Conservation (phyloP, 2,329 filamentous ascomycete species). For the Falciphora oryzae region DNA sequence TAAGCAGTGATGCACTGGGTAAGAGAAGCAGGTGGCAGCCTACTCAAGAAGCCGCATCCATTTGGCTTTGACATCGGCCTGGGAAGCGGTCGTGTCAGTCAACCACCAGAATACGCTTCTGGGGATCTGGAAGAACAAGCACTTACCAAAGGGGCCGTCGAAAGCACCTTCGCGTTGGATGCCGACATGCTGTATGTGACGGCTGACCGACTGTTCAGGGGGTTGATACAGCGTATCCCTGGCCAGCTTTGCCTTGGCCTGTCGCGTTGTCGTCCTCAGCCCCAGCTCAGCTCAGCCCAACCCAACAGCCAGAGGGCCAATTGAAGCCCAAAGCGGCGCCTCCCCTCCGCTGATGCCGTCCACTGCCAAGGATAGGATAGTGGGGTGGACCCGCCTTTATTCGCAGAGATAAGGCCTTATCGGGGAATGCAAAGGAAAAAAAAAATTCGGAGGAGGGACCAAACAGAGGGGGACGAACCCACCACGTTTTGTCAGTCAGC, state of each 20-base stretch:
- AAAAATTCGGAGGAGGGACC: background rate
- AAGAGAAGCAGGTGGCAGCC: background rate
- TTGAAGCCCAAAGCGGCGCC: background rate
- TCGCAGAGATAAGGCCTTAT: slow-evolving; percentile 1
- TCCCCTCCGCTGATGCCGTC: background rate
- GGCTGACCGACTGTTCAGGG: background rate
- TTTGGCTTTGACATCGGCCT: background rate
- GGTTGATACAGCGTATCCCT: background rate
- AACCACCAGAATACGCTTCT: background rate
- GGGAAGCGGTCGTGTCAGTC: background rate
- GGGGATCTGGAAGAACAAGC: background rate
- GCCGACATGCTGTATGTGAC: background rate
- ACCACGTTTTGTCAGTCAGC: slow-evolving; percentile 8
- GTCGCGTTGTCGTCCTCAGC: too few relatives aligned
- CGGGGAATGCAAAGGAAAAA: background rate
- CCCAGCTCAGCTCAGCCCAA: background rate
- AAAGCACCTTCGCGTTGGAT: background rate
- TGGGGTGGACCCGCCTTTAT: background rate
- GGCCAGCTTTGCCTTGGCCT: too few relatives aligned
- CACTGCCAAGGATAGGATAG: too few relatives aligned
- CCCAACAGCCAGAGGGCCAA: background rate
- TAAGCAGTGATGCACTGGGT: background rate
- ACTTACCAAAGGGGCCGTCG: background rate
- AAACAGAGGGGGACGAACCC: slow-evolving; percentile 4
- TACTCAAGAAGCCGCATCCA: background rate